Conservation (phyloP, 2,329 filamentous ascomycete species). For the Penicillium sp. region DNA sequence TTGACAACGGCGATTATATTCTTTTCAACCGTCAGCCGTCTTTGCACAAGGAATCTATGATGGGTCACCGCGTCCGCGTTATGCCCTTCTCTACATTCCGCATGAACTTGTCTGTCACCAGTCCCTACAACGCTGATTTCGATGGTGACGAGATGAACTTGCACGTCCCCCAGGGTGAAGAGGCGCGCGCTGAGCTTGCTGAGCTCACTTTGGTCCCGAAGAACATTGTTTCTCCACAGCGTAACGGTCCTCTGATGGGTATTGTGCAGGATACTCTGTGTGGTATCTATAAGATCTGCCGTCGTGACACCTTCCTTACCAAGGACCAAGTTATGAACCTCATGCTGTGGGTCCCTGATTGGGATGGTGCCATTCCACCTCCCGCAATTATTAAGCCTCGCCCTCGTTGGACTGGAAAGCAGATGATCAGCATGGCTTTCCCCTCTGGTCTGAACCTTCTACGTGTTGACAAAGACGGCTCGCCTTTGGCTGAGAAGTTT, state of each 20-base stretch:
- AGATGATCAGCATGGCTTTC: slow-evolving; percentile 91
- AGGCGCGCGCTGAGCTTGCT: slow-evolving; percentile 90
- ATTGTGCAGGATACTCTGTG: slow-evolving; percentile 98
- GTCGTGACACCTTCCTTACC: slow-evolving; percentile 84
- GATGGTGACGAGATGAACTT: slow-evolving; percentile 99
- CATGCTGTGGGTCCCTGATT: slow-evolving; percentile 94
- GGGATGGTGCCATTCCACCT: slow-evolving; percentile 90
- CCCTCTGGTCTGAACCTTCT: slow-evolving; percentile 79
- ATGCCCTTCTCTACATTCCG: slow-evolving; percentile 99
- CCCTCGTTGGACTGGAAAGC: slow-evolving; percentile 96
- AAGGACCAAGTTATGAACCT: slow-evolving; percentile 95
- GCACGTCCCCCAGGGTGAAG: slow-evolving; percentile 96
- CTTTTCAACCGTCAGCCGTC: slow-evolving; percentile 99
- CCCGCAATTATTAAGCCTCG: slow-evolving; percentile 92
- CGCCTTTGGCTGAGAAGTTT: slow-evolving; percentile 52
- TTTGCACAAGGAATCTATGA: slow-evolving; percentile 99
- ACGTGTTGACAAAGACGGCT: slow-evolving; percentile 61
- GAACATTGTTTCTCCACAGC: slow-evolving; percentile 97
- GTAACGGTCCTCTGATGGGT: slow-evolving; percentile 97
- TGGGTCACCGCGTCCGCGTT: slow-evolving; percentile 95
- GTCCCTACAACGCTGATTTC: slow-evolving; percentile 99
- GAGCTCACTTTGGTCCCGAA: slow-evolving; percentile 96
- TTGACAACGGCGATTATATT: slow-evolving; percentile 94
- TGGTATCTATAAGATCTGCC: slow-evolving; percentile 94
- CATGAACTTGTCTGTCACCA: slow-evolving; percentile 94